Evolutionary conservation across 2,329 filamentous ascomycete genomes (phyloP).

Genomic region (Juglanconis juglandina): DNA sequence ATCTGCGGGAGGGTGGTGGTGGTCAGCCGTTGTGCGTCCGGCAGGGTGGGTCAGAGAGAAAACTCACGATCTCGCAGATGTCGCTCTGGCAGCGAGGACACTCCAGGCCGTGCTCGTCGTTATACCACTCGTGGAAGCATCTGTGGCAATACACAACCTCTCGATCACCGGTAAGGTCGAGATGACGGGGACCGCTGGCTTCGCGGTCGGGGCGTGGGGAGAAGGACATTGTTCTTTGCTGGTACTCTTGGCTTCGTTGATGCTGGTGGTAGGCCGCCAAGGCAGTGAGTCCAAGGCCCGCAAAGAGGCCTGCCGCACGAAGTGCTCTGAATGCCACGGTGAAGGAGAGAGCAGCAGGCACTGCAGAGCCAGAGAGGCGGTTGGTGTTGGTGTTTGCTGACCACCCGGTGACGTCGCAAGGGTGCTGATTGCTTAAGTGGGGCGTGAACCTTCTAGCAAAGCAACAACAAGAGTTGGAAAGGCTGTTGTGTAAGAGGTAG

Average conservation of each 20-base stretch:
- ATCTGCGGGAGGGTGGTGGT: slow-evolving; percentile 37
- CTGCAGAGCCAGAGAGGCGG: background rate
- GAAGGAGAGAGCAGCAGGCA: slow-evolving; percentile 17
- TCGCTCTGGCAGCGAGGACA: slow-evolving; percentile 79
- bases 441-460: background rate
- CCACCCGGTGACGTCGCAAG: background rate
- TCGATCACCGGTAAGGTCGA: slow-evolving; percentile 49
- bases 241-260: slow-evolving; percentile 39
- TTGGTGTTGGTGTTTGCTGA: background rate
- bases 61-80: slow-evolving; percentile 78
- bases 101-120: slow-evolving; percentile 61
- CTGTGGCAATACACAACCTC: slow-evolving; percentile 85
- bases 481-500: background rate
- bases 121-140: slow-evolving; percentile 78
- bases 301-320: slow-evolving; percentile 51
- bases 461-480: background rate
- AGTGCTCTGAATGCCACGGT: slow-evolving; percentile 56
- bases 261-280: slow-evolving; percentile 51
- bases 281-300: slow-evolving; percentile 58
- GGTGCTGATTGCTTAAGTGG: background rate
- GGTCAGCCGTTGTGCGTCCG: slow-evolving; percentile 7
- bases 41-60: slow-evolving; percentile 17
- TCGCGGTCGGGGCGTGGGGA: slow-evolving; percentile 1
- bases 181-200: slow-evolving; percentile 28
- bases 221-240: slow-evolving; percentile 27